Evolutionary conservation across 1,139 yeast species (phyloP), one percentile per base, ranked within the genome.

Genomic region (Scheffersomyces illinoinensis): DNA sequence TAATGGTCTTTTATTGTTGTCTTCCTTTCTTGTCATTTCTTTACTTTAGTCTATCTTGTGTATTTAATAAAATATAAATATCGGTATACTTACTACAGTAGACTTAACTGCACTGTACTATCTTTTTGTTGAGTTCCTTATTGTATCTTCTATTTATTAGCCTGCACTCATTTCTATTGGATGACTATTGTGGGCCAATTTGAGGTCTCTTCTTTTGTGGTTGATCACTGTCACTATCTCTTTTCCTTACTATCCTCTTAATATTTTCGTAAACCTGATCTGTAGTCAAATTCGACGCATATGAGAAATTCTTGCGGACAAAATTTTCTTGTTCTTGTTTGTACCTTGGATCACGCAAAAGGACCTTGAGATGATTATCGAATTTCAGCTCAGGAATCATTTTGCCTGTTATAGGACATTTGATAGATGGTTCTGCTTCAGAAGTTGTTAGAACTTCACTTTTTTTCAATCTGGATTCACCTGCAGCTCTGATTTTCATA

Each of bases 271-370:
- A 89, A 1, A 90, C 96, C 63, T 90, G 91, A 56, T 85, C 86
- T 1, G 87, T 83, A 4, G 88, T 83, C 59, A 92, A 73, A 66
- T 91, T 91, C 5, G 92, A 81, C 43, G 85, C 77, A 50, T 77
- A 76, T 24, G 84, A 76, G 66, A 83, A 83, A 62, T 87, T 85
- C 66, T 92, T 90, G 46, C 83, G 78, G 63, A 89, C 86, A 69
- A 84, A 88, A 60, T 84, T 83, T 43, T 84, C 85, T 67, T 86
- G 88, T 70, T 91, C 93, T 62, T 86, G 86, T 64, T 87, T 83
- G 76, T 91, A 91, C 62, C 85, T 79, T 1, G 97, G 97, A 72
- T 93, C 97, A 56, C 95, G 76, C 54, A 91, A 77, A 58, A 90
- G 76, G n/a, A 87, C 83, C 59, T 85, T 84, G 63, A 93, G 78